Evolutionary conservation across 2,329 filamentous ascomycete genomes (phyloP).

Genomic region (Fusarium falciforme): DNA sequence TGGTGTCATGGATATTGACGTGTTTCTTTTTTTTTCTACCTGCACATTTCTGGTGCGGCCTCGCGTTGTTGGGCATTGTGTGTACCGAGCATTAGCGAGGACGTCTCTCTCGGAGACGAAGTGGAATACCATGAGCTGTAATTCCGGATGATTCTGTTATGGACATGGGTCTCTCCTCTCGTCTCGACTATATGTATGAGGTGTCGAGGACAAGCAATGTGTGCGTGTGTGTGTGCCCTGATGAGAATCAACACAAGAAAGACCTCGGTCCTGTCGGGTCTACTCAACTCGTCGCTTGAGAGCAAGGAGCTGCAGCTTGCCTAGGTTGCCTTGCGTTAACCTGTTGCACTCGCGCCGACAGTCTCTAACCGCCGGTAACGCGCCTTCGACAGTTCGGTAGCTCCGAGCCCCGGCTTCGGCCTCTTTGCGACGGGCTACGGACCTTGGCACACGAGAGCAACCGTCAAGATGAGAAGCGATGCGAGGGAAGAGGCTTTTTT

Average conservation of each 20-base stretch:
- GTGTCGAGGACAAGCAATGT: background rate
- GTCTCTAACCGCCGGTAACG: slow-evolving; percentile 12
- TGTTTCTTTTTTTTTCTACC: slow-evolving; percentile 1
- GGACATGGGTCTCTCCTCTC: background rate
- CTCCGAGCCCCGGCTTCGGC: slow-evolving; percentile 24
- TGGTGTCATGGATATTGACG: slow-evolving; percentile 30
- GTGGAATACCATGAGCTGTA: background rate
- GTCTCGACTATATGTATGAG: background rate
- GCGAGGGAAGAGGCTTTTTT: slow-evolving; percentile 16
- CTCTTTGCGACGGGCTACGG: slow-evolving; percentile 12
- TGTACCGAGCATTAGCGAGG: background rate
- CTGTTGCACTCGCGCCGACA: slow-evolving; percentile 1
- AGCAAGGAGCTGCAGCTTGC: background rate
- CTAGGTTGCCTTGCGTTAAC: background rate
- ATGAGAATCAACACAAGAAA: background rate
- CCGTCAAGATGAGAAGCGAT: background rate
- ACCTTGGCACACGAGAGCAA: slow-evolving; percentile 10
- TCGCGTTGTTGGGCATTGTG: slow-evolving; percentile 12
- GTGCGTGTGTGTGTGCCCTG: background rate
- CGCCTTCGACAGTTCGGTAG: background rate
- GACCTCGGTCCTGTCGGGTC: background rate
- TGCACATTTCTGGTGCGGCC: slow-evolving; percentile 2
- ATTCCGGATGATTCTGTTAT: background rate
- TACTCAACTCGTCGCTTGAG: background rate
- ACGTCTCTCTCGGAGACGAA: background rate